Conservation (phyloP, 169 alveolate species). For the Cryptosporidium andersoni region DNA sequence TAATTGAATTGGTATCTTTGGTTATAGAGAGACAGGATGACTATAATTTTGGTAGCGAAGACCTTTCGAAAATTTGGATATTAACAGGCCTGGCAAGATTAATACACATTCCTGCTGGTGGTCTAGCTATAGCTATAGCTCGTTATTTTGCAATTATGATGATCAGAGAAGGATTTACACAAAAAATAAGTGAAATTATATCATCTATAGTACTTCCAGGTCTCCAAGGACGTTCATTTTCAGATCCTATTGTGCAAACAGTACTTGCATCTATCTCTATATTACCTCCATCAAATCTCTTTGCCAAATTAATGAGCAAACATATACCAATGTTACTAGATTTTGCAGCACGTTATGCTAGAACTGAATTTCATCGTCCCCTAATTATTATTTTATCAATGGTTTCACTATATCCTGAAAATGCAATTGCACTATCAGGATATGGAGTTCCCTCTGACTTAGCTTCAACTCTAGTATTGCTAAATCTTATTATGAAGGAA, state of each 20-base stretch:
- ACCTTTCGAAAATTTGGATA: conserved; percentile 50
- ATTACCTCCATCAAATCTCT: conserved; percentile 24
- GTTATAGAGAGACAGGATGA: conserved; percentile 57
- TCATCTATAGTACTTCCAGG: conserved; percentile 49
- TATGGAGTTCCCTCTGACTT: conserved; percentile 63
- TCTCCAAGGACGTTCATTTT: conserved; percentile 45
- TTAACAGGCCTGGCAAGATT: conserved; percentile 44
- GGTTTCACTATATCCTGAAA: conserved; percentile 24
- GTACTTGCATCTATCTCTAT: conserved; percentile 53
- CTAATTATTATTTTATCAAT: conserved; percentile 45
- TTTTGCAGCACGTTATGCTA: conserved; percentile 28
- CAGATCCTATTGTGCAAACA: conserved; percentile 69
- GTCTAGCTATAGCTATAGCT: conserved; percentile 51
- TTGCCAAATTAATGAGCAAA: conserved; percentile 41
- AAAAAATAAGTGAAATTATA: conserved; percentile 41
- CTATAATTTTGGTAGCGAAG: not conserved
- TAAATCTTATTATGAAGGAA: conserved; percentile 15
- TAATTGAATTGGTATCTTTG: conserved; percentile 31
- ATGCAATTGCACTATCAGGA: conserved; percentile 59
- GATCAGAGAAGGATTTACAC: conserved; percentile 35
- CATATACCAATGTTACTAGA: conserved; percentile 39
- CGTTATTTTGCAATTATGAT: conserved; percentile 36
- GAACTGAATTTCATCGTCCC: conserved; percentile 68
- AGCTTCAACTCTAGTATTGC: conserved; percentile 43
- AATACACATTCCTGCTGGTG: conserved; percentile 63